Evolutionary conservation across 192 early-diverging fungal species (phyloP).

Genomic region (Thamnidium elegans): DNA sequence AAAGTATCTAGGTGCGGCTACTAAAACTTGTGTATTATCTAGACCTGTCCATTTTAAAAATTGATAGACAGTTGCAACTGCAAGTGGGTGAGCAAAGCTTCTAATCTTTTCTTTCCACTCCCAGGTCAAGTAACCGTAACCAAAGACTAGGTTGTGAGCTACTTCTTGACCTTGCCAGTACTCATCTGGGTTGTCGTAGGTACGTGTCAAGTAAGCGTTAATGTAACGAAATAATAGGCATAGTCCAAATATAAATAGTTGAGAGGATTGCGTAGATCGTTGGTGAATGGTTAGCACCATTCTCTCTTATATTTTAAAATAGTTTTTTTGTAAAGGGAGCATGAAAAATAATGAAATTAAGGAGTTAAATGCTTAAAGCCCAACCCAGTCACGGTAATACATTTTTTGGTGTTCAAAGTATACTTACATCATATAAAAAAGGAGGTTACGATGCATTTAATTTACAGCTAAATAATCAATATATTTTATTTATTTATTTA

Average conservation of each 20-base stretch:
- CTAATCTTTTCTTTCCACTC: constrained; percentile 86
- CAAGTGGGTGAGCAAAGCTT: constrained; percentile 76
- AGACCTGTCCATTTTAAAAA: constrained; percentile 55
- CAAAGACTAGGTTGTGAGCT: constrained; percentile 82
- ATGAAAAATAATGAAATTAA: not conserved
- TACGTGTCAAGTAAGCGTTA: constrained; percentile 62
- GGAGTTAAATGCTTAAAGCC: too few species aligned
- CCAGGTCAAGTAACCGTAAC: constrained; percentile 90
- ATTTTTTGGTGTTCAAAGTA: too few species aligned
- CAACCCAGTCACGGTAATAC: too few species aligned
- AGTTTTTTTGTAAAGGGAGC: not conserved
- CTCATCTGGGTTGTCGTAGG: constrained; percentile 92
- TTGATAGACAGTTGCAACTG: constrained; percentile 80
- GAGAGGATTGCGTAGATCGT: constrained; percentile 1
- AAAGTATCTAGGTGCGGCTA: constrained; percentile 72
- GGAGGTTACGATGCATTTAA: too few species aligned
- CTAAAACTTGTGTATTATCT: constrained; percentile 65
- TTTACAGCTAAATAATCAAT: too few species aligned
- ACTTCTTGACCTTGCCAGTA: constrained; percentile 97
- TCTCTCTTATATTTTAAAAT: not conserved
- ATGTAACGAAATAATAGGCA: constrained; percentile 50
- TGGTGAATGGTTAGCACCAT: constrained; percentile 12
- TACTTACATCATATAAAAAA: too few species aligned
- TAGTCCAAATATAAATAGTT: constrained; percentile 13
- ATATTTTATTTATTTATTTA: too few species aligned